A percentile compares a stretch with the other conserved stretches of the same genome.
Evolutionary conservation across 192 early-diverging fungal species (phyloP).

Genomic region (Coemansia biformis): DNA sequence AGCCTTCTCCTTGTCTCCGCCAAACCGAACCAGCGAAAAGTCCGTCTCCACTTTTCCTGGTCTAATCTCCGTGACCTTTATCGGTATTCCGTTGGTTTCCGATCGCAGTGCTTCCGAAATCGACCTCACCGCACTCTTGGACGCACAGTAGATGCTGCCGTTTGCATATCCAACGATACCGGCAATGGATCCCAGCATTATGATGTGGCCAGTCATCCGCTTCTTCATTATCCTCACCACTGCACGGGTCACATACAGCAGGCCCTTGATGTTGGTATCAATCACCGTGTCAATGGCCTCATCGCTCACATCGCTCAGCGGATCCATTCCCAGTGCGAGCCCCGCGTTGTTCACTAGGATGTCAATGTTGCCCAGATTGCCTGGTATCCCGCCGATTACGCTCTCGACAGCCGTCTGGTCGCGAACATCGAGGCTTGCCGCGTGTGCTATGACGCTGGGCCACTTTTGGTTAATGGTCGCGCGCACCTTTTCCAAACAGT

Average conservation of each 20-base stretch:
- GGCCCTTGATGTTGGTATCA: conserved; percentile 87
- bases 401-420: conserved; percentile 51
- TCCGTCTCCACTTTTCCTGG: conserved; percentile 90
- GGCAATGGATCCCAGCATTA: conserved; percentile 79
- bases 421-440: conserved; percentile 69
- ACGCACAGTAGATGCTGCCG: conserved; percentile 78
- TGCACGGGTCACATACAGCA: conserved; percentile 74
- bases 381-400: conserved; percentile 52
- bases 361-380: conserved; percentile 56
- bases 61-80: conserved; percentile 71
- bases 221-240: conserved; percentile 73
- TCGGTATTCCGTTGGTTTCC: conserved; percentile 69
- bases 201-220: conserved; percentile 62
- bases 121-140: conserved; percentile 78
- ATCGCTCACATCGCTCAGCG: conserved; percentile 55
- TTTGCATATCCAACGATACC: conserved; percentile 58
- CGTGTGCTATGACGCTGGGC: conserved; percentile 54
- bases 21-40: conserved; percentile 77
- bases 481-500: conserved; percentile 59
- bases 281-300: conserved; percentile 72
- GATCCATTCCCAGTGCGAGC: conserved; percentile 67
- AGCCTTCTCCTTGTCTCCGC: conserved; percentile 60
- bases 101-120: conserved; percentile 67
- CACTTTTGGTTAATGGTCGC: conserved; percentile 43
- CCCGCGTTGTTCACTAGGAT: conserved; percentile 91